A percentile compares a stretch with the other conserved stretches of the same genome.
phyloP scores from a whole-genome alignment of 176 grass and related monocot genomes.

The Tillandsia fasciculata region DNA sequence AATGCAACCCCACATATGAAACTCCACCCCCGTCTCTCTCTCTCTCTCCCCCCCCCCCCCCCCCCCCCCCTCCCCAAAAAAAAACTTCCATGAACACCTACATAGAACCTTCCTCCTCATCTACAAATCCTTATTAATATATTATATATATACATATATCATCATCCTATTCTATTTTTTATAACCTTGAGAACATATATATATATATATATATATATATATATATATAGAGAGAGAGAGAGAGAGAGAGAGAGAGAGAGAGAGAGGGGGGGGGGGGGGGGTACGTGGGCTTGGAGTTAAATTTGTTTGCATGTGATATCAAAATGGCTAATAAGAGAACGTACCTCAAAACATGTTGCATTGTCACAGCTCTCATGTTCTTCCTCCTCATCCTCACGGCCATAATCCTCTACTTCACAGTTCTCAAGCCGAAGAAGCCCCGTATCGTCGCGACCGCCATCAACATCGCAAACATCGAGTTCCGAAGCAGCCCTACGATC shows the following conservation, averaged over 20 bases:
- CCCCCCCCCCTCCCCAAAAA: not conserved
- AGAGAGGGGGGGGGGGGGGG: no score
- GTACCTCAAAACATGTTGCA: slow-evolving; percentile 3
- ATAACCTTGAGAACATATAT: no score
- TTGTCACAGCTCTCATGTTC: slow-evolving; percentile 1
- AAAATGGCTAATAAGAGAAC: not conserved
- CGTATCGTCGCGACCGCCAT: slow-evolving; percentile 34
- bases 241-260: no score
- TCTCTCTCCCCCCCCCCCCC: not conserved
- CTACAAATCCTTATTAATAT: no score
- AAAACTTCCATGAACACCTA: not conserved
- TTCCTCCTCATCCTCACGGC: slow-evolving; percentile 27
- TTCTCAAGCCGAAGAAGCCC: slow-evolving; percentile 45
- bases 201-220: no score
- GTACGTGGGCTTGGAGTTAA: no score
- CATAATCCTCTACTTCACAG: slow-evolving; percentile 35
- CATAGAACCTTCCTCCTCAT: no score
- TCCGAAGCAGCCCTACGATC: slow-evolving; percentile 20
- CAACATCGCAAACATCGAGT: slow-evolving; percentile 22
- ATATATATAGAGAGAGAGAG: no score
- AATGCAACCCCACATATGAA: no score
- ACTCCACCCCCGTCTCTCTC: not conserved
- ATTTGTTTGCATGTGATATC: no score
- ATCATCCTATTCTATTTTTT: no score
- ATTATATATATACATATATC: no score